A percentile compares a stretch with the other conserved stretches of the same genome.
These are phyloP conservation scores for Kalaharituber pfeilii DNA, from an alignment of 2,329 filamentous ascomycete species.

Conservation along the genomic window DNA sequence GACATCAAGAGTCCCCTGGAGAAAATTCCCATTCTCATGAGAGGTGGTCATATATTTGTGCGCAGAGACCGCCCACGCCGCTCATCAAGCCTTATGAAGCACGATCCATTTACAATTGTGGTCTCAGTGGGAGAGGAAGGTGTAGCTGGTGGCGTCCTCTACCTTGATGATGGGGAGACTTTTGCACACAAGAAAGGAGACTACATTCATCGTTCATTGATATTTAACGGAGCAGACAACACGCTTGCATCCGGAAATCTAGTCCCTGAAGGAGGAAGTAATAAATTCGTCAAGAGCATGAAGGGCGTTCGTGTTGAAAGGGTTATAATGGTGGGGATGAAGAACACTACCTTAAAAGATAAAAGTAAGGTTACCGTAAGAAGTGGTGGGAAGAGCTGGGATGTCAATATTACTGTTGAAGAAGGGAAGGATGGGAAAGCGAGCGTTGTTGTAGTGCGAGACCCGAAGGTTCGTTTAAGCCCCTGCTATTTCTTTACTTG, in stretches of 20 bases:
- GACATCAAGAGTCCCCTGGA: slow-evolving; percentile 63
- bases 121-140: slow-evolving; percentile 48
- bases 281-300: slow-evolving; percentile 58
- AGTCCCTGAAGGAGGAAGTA: slow-evolving; percentile 9
- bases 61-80: slow-evolving; percentile 76
- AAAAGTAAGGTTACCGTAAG: slow-evolving; percentile 42
- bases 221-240: slow-evolving; percentile 38
- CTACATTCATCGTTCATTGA: slow-evolving; percentile 72
- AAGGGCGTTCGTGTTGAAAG: slow-evolving; percentile 62
- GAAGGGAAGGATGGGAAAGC: slow-evolving; percentile 37
- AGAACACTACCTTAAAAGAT: slow-evolving; percentile 29
- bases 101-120: slow-evolving; percentile 86
- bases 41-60: slow-evolving; percentile 77
- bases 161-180: slow-evolving; percentile 83
- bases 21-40: slow-evolving; percentile 78
- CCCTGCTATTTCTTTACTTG: not conserved
- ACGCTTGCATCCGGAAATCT: slow-evolving; percentile 55
- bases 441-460: slow-evolving; percentile 45
- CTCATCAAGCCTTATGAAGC: slow-evolving; percentile 76
- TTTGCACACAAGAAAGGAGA: slow-evolving; percentile 76
- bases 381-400: slow-evolving; percentile 37
- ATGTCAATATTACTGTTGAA: slow-evolving; percentile 44
- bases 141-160: slow-evolving; percentile 59
- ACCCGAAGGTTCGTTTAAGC: slow-evolving; percentile 34
- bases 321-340: slow-evolving; percentile 66